Evolutionary conservation across 768 basidiomycete genomes (phyloP).

Genomic region (Wakefieldia striispora): DNA sequence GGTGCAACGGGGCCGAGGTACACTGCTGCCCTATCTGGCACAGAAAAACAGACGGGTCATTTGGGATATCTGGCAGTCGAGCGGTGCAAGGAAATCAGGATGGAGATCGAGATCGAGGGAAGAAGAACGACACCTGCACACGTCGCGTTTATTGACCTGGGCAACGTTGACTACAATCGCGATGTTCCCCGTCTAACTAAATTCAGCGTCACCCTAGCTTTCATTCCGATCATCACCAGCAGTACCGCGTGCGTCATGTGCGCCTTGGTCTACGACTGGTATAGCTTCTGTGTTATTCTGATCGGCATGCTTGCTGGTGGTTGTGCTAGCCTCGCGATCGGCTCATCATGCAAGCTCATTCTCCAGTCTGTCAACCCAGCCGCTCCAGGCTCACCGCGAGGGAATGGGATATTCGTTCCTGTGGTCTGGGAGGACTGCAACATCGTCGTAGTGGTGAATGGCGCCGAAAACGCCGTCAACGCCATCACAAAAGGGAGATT

Average conservation of each 20-base stretch:
- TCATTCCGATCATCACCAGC: slow-evolving; percentile 28
- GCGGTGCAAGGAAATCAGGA: slow-evolving; percentile 10
- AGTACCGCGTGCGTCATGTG: slow-evolving; percentile 22
- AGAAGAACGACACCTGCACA: slow-evolving; percentile 10
- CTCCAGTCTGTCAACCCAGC: slow-evolving; percentile 14
- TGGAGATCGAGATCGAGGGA: slow-evolving; percentile 1
- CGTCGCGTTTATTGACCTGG: slow-evolving; percentile 22
- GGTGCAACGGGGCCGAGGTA: slow-evolving; percentile 27
- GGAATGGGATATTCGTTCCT: slow-evolving; percentile 26
- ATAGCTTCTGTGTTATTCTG: slow-evolving; percentile 27
- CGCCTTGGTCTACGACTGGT: slow-evolving; percentile 29
- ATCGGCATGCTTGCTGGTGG: slow-evolving; percentile 33
- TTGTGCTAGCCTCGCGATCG: slow-evolving; percentile 24
- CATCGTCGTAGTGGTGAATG: slow-evolving; percentile 28
- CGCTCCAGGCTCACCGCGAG: slow-evolving; percentile 18
- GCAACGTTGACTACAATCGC: neutral
- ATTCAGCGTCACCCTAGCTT: slow-evolving; percentile 4
- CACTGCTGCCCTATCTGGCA: slow-evolving; percentile 26
- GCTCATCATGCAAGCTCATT: slow-evolving; percentile 19
- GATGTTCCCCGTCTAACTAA: slow-evolving; percentile 3
- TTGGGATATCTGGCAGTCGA: slow-evolving; percentile 26
- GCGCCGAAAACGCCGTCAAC: slow-evolving; percentile 26
- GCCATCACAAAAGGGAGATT: slow-evolving; percentile 30
- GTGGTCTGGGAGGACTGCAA: slow-evolving; percentile 4
- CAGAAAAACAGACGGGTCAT: slow-evolving; percentile 28